Conservation (phyloP, 208 protist genomes). For the Acanthamoeba polyphaga region DNA sequence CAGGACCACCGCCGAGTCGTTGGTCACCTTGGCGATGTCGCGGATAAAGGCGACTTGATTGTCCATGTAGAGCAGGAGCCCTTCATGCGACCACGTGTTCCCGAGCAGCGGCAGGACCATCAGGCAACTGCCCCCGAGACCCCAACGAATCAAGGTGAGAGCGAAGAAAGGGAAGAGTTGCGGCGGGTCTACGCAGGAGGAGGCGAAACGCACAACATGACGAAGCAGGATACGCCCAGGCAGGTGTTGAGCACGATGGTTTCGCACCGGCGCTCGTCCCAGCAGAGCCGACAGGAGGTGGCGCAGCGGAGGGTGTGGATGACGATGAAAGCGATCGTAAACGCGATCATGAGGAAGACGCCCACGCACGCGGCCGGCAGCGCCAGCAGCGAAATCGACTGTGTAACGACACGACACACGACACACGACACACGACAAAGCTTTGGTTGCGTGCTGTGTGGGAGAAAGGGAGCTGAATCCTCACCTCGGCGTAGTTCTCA, state of each 20-base stretch:
- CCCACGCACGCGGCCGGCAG: not conserved
- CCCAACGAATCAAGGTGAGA: not conserved
- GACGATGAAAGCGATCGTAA: not conserved
- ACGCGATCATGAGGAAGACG: not conserved
- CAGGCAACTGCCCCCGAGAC: not conserved
- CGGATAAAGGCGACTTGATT: not conserved
- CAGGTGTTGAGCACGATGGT: not conserved
- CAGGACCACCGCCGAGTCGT: not conserved
- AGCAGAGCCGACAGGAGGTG: not conserved
- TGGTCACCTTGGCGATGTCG: not conserved
- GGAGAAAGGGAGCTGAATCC: not conserved
- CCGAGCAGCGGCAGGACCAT: not conserved
- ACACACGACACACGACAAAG: not conserved
- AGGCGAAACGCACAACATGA: slow-evolving; percentile 1
- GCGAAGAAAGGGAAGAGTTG: not conserved
- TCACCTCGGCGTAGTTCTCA: not conserved
- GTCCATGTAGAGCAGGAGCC: not conserved
- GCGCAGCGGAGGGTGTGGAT: slow-evolving; percentile 6
- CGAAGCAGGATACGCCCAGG: not conserved
- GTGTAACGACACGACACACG: not conserved
- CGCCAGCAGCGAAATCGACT: slow-evolving; percentile 13
- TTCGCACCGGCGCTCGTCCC: not conserved
- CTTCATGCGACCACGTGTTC: not conserved
- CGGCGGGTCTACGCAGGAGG: too few relatives aligned
- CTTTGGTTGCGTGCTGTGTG: not conserved